These are phyloP conservation scores for Akanthomyces uredinophilus DNA, from an alignment of 2,329 filamentous ascomycete genomes.

Conservation along the genomic window DNA sequence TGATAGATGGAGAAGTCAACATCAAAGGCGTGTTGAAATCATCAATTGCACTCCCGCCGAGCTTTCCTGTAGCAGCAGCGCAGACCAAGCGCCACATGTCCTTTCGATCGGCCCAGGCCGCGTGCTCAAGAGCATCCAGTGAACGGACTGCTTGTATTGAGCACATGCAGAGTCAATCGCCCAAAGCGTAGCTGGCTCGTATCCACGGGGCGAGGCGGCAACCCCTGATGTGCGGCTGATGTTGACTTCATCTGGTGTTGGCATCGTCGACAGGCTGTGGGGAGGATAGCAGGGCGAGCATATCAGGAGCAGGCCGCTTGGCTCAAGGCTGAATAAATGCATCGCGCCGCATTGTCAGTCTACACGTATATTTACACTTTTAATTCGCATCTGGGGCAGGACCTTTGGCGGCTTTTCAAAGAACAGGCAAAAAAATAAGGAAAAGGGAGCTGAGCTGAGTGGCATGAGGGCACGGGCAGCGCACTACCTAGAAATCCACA, in stretches of 20 bases:
- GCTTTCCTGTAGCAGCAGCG: too few species aligned
- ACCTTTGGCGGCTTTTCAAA: too few species aligned
- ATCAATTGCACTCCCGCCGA: too few species aligned
- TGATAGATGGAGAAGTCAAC: neutral
- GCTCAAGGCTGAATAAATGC: neutral
- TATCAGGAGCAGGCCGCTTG: neutral
- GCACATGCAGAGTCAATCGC: too few species aligned
- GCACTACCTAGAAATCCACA: too few species aligned
- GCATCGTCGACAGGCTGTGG: neutral
- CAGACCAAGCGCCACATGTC: too few species aligned
- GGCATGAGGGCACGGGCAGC: neutral
- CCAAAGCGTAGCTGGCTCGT: neutral
- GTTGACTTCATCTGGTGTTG: slow-evolving; percentile 1
- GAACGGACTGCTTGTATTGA: neutral
- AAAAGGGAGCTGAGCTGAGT: neutral
- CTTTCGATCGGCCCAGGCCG: too few species aligned
- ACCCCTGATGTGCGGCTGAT: slow-evolving; percentile 5
- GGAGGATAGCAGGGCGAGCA: neutral
- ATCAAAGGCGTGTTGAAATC: neutral
- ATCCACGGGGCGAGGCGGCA: neutral
- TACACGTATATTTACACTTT: neutral
- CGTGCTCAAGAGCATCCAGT: neutral
- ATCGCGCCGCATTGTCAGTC: neutral
- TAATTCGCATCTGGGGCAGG: neutral
- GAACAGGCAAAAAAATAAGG: neutral